phyloP scores from a whole-genome alignment of 1,139 yeast genomes.

The Sugiyamaella paludigena region DNA sequence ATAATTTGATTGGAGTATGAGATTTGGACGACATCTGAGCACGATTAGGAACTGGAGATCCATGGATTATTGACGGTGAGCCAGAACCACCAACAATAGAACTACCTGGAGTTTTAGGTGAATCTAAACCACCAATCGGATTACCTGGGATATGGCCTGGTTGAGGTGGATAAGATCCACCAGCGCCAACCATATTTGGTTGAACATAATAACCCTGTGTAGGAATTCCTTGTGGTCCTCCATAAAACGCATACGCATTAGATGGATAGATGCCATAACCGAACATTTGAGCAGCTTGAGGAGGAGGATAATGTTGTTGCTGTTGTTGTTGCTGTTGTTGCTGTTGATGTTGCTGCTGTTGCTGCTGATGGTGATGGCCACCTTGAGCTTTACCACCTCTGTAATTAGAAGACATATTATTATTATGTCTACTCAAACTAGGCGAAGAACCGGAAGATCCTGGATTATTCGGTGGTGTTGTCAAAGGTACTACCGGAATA shows the following conservation, averaged over 20 bases:
- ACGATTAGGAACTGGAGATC: slow-evolving; percentile 13
- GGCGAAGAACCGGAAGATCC: too few relatives aligned
- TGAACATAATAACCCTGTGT: slow-evolving; percentile 4
- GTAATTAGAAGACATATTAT: slow-evolving; percentile 9
- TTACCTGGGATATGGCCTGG: slow-evolving; percentile 8
- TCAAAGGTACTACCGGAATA: too few relatives aligned
- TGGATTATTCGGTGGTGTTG: too few relatives aligned
- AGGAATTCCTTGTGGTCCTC: slow-evolving; percentile 13
- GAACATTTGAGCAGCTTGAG: slow-evolving; percentile 13
- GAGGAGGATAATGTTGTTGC: slow-evolving; percentile 4
- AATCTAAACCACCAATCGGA: not conserved
- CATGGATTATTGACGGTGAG: slow-evolving; percentile 11
- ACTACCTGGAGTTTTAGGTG: slow-evolving; percentile 13
- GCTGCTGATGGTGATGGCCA: slow-evolving; percentile 4
- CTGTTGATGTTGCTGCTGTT: slow-evolving; percentile 4
- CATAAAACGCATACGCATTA: slow-evolving; percentile 15
- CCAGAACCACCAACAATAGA: slow-evolving; percentile 4
- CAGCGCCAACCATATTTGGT: slow-evolving; percentile 11
- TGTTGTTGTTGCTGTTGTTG: slow-evolving; percentile 2
- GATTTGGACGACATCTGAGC: slow-evolving; percentile 18
- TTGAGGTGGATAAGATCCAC: slow-evolving; percentile 6
- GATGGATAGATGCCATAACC: slow-evolving; percentile 14
- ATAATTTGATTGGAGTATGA: slow-evolving; percentile 30
- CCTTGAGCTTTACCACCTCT: slow-evolving; percentile 6
- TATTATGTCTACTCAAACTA: not conserved